Evolutionary conservation across 805 yeast genomes (phyloP).

Genomic region (Pichia gijzeniarum): DNA sequence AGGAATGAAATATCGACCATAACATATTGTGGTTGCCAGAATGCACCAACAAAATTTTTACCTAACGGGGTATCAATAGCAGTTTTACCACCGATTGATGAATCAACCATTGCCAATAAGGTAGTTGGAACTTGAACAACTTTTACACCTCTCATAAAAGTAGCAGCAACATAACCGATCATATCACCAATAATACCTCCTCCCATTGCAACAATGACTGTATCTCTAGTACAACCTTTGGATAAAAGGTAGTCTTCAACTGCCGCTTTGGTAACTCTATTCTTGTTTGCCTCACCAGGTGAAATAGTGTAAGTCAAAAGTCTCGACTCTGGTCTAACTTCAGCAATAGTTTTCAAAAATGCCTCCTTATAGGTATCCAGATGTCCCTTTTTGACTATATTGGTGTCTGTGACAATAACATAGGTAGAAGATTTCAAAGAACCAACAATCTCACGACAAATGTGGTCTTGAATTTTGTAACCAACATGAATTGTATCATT

Average conservation of each 20-base stretch:
- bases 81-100: conserved; percentile 97
- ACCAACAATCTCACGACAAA: conserved; percentile 58
- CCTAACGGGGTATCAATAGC: conserved; percentile 97
- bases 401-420: conserved; percentile 82
- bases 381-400: conserved; percentile 63
- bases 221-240: conserved; percentile 92
- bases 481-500: conserved; percentile 86
- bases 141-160: conserved; percentile 97
- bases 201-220: conserved; percentile 89
- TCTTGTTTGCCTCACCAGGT: conserved; percentile 92
- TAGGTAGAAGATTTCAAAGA: conserved; percentile 80
- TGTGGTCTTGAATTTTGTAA: conserved; percentile 66
- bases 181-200: conserved; percentile 99
- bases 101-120: conserved; percentile 92
- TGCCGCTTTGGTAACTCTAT: conserved; percentile 80
- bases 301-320: conserved; percentile 67
- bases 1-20: conserved; percentile 84
- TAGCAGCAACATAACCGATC: conserved; percentile 99
- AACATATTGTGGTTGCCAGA: conserved; percentile 91
- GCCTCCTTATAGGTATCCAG: conserved; percentile 40
- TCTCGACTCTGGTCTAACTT: conserved; percentile 49
- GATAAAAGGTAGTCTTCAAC: conserved; percentile 83
- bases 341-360: conserved; percentile 34
- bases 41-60: conserved; percentile 92
- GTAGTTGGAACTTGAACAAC: conserved; percentile 94